Evolutionary conservation across 2,329 filamentous ascomycete species (phyloP), one percentile per base, ranked within the genome.

Genomic region (Pseudogymnoascus sp.): DNA sequence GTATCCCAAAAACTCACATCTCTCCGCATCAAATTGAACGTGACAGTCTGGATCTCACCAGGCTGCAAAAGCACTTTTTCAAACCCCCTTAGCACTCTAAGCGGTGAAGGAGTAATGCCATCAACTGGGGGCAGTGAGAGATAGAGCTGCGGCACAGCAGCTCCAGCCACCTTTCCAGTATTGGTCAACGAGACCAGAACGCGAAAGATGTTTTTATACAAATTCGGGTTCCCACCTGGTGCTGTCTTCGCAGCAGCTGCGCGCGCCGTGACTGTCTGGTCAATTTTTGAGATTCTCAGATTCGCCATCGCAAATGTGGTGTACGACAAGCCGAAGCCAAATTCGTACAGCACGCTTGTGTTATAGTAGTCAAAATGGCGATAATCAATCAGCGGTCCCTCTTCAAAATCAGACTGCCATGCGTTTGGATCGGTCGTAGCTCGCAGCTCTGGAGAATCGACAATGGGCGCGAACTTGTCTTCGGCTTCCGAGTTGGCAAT

Each of bases 331-430:
- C 90, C 90, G 68, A 81, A 88, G 8, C 90, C 90, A 67, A 93
- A 94, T 70, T 92, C 88, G 74, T 86, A 93, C 63, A 88, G 81
- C 1, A 89, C 88, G 1, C 82, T 81, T 65, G 82, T 74, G 60
- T 77, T 74, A 5, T 64, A 57, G 30, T 58, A 79, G 75, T 93
- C 90, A 58, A 93, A 89, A 67, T 85, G 78, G 20, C 87, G 83
- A 75, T 90, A 90, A 74, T 93, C 89, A 68, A 94, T 91, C 72
- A 90, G 88, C 59, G 87, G 79, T 8, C 89, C 89, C 72, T 93
- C 89, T 9, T 79, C 77, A 69, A 91, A 94, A 69, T 90, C 80
- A 61, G 86, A 83, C 63, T 90, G 66, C 67, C 65, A 67, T 11
- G 58, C 65, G 50, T 54, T 57, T 4, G 65, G 57, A 12, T 38